Evolutionary conservation across 305 asterid species (phyloP).

Genomic region (Solanum hybrid): DNA sequence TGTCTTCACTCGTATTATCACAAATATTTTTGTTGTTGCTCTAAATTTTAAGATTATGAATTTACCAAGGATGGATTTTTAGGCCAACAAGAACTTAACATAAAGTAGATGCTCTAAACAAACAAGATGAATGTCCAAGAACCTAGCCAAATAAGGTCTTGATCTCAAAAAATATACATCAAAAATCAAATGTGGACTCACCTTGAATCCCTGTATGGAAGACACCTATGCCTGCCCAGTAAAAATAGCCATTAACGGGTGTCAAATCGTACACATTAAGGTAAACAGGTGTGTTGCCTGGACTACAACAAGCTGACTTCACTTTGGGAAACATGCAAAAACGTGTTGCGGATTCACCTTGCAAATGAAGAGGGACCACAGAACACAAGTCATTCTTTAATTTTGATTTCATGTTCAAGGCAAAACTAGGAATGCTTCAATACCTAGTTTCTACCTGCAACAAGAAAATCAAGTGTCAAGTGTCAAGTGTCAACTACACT

Average conservation of each 20-base stretch:
- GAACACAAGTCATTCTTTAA: conserved; percentile 46
- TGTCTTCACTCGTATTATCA: not conserved
- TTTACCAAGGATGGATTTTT: not conserved
- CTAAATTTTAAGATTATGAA: not conserved
- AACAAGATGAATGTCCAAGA: not conserved
- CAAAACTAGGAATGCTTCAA: conserved; percentile 25
- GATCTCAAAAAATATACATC: not conserved
- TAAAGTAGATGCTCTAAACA: not conserved
- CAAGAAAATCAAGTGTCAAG: not conserved
- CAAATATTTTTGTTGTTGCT: not conserved
- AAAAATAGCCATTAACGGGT: conserved; percentile 57
- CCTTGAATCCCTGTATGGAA: conserved; percentile 93
- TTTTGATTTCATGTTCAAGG: conserved; percentile 40
- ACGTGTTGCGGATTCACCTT: conserved; percentile 28
- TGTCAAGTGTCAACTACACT: not conserved
- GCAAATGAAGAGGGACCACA: conserved; percentile 39
- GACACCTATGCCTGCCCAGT: conserved; percentile 88
- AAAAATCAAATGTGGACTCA: conserved; percentile 19
- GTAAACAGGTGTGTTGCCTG: conserved; percentile 53
- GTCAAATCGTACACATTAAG: conserved; percentile 83
- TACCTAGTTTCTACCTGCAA: conserved; percentile 37
- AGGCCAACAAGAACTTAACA: not conserved
- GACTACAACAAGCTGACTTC: conserved; percentile 31
- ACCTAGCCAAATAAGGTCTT: not conserved
- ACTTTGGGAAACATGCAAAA: conserved; percentile 52